Evolutionary conservation across 208 protist genomes (phyloP), one percentile per base, ranked within the genome.

Genomic region (Sergeia podlipaevii): DNA sequence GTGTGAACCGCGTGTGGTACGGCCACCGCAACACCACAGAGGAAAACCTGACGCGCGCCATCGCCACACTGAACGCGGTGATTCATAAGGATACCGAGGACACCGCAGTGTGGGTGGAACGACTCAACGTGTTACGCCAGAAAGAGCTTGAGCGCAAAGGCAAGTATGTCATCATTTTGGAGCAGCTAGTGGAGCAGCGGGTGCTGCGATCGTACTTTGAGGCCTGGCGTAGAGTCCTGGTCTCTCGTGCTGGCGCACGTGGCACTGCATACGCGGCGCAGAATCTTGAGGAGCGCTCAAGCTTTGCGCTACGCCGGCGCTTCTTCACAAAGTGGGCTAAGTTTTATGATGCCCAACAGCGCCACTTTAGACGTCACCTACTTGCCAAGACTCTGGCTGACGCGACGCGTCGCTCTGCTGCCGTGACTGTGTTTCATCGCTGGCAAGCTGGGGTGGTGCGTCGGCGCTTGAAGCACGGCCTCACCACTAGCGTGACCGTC

Each of bases 1-100:
- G 85, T 15, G 63, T 89, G 4, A 96, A 93, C 66, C 92, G 86
- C 49, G 72, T 93, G 3, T 96, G 90, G 87, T 90, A 85, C 65
- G 70, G 65, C 17, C 78, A 86, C 41, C 60, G 68, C 38, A 96
- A 96, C 54, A 60, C 46, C 0, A 36, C 90, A 8, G 87, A 94
- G 55, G 83, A 90, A 18, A 42, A 64, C 15, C 50, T 93, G 42
- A 49, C 63, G 13, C 30, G 73, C 28, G 76, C 84, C 18, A 80
- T 91, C 24, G 20, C 60, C 11, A 43, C 56, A 0, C 58, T 96
- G 13, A 69, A 91, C 20, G 52, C 61, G 23, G 67, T 93, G 38
- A 80, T 96, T 42, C 28, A 64, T 4, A 57, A 86, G 52, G 90
- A 96, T 56, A 34, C 74, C 7, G 53, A 79, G 30, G 85, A 94